Base-by-base conservation (phyloP, 2,329 filamentous ascomycete genomes). In the Hypoxylon rubiginosum region DNA sequence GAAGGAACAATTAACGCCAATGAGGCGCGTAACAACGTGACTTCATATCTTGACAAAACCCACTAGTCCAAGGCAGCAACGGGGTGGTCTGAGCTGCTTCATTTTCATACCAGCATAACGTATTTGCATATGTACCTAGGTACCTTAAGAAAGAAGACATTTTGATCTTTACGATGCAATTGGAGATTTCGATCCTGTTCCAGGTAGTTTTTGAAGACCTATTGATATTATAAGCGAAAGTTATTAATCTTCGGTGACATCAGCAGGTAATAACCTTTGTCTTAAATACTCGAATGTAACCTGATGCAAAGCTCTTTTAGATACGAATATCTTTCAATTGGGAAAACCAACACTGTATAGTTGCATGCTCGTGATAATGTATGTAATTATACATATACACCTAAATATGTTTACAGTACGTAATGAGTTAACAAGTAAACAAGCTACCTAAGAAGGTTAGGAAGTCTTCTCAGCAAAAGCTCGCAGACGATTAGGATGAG, bases 21-120 rank as follows among this genome's bases (percentile, higher is more conserved):
- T 45, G 30, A 50, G 15, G 57, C 52, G 57, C 52, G 62, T 34
- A 32, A 13, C 17, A 65, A 57, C 45, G 62, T 61, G 62, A 57
- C 57, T 61, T 56, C 28, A 26, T 26, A 50, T 32, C 46, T 30
- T 17, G 24, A n/a, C 5, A 15, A 15, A 39, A 39, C 34, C 45
- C 45, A 48, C 45, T 48, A 24, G 11, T 26, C 17, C 62, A 52
- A 61, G 57, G 57, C 57, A 61, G 43, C 57, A 65, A 39, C 13
- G 39, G 45, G 36, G 26, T 57, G 13, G 39, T 49, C 46, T 7
- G 26, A 62, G 28, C 39, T 62, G n/a, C 39, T 61, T 26, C 36
- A 4, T 51, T 45, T 51, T 21, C 46, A 46, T 48, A 36, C 26
- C 36, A 43, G 24, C 26, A 32, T 17, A 24, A 13, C 41, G 4